Base-by-base conservation (phyloP, 345 rosid genomes). In the Eutrema yunnanense region DNA sequence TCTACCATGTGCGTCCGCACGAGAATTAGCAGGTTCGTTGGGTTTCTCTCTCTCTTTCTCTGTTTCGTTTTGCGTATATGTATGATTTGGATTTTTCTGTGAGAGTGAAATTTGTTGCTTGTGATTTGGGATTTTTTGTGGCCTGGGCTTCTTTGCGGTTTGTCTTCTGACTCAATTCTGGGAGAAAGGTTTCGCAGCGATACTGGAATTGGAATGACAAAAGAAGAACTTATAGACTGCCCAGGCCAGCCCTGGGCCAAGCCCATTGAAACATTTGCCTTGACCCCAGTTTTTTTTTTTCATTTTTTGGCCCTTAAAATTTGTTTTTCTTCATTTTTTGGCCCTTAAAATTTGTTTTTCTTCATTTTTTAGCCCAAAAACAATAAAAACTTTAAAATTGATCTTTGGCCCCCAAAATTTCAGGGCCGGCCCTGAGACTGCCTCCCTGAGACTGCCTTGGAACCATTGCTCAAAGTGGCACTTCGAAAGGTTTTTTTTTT, bases 401-500 rank as follows among this genome's bases (percentile, higher is more conserved):
- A n/a, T n/a, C n/a, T n/a, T n/a, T n/a, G n/a, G n/a, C n/a, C n/a
- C n/a, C n/a, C n/a, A n/a, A n/a, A n/a, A n/a, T n/a, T n/a, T n/a
- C n/a, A n/a, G n/a, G n/a, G n/a, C n/a, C n/a, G n/a, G n/a, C n/a
- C n/a, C n/a, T n/a, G n/a, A n/a, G n/a, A n/a, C n/a, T n/a, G n/a
- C n/a, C n/a, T n/a, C n/a, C n/a, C n/a, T n/a, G n/a, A 65, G 99
- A 92, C 64, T 95, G 99, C 69, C 97, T 95, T 75, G 99, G 99
- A 72, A 95, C 99, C n/a, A 95, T 95, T 82, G 99, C 99, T 73
- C 99, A 95, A 79, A 91, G 96, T 80, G 99, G 99, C 27, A 92
- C 99, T 77, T 92, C 97, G 10, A 3, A 92, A 95, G 97, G 99
- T 92, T 29, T 4, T 2, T 53, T 9, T 14, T 7, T 40, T 58